phyloP scores from a whole-genome alignment of 352 stramenopile species.

The Pythium guiyangense region DNA sequence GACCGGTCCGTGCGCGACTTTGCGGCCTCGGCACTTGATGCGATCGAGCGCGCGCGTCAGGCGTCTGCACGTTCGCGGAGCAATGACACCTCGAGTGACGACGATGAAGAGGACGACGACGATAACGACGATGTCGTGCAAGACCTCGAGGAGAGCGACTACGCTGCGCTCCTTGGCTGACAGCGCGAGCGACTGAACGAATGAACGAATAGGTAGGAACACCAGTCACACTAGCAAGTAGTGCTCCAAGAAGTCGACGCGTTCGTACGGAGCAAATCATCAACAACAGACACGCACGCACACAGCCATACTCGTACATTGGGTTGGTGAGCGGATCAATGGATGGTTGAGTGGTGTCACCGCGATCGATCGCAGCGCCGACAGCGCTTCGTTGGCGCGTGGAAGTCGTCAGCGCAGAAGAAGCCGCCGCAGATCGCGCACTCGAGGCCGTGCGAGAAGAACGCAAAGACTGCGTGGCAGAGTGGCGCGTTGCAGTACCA shows the following conservation, averaged over 20 bases:
- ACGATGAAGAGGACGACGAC: conserved; percentile 9
- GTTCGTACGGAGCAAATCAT: background rate
- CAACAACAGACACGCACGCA: background rate
- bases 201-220: background rate
- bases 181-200: background rate
- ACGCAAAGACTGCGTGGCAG: conserved; percentile 61
- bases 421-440: conserved; percentile 44
- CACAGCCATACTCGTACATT: background rate
- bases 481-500: conserved; percentile 70
- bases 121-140: conserved; percentile 6
- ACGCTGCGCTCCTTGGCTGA: conserved; percentile 1
- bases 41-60: conserved; percentile 7
- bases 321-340: too few relatives aligned
- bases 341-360: background rate
- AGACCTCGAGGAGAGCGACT: conserved; percentile 8
- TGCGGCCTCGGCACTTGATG: conserved; percentile 12
- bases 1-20: conserved; percentile 9
- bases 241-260: too few relatives aligned
- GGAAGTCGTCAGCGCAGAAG: conserved; percentile 55
- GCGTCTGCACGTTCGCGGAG: conserved; percentile 3
- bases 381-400: conserved; percentile 33
- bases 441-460: conserved; percentile 52
- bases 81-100: conserved; percentile 8
- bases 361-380: conserved; percentile 8
- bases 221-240: background rate